A percentile compares a stretch with the other conserved stretches of the same genome.
These are phyloP conservation scores for Cyclocybe aegerita DNA, from an alignment of 768 basidiomycete genomes.

Conservation along the genomic window DNA sequence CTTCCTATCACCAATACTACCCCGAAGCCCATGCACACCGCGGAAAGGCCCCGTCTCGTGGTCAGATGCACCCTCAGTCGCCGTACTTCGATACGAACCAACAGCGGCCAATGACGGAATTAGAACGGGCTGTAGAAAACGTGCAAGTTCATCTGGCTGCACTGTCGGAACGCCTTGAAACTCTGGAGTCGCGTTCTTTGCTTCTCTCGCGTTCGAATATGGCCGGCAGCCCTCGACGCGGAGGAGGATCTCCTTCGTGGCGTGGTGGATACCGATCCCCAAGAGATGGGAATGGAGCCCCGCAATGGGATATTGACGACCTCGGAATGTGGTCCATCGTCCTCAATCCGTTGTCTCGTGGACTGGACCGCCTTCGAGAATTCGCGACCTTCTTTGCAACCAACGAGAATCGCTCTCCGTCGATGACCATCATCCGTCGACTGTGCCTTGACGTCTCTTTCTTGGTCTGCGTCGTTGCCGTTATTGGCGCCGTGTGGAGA, in stretches of 20 bases:
- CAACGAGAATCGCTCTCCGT: constrained; percentile 62
- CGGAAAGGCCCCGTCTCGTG: constrained; percentile 33
- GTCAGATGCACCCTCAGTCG: constrained; percentile 30
- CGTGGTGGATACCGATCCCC: constrained; percentile 40
- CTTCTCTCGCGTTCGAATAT: constrained; percentile 40
- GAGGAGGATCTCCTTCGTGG: constrained; percentile 38
- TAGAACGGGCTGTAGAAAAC: constrained; percentile 79
- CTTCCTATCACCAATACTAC: constrained; percentile 39
- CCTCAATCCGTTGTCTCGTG: constrained; percentile 60
- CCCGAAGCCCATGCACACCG: constrained; percentile 33
- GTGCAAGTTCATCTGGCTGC: constrained; percentile 83
- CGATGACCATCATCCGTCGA: constrained; percentile 66
- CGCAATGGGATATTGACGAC: constrained; percentile 73
- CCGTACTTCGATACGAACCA: constrained; percentile 36
- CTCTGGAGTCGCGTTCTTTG: constrained; percentile 48
- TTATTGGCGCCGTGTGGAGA: constrained; percentile 61
- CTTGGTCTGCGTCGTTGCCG: constrained; percentile 59
- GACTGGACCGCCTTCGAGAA: constrained; percentile 46
- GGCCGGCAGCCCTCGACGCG: constrained; percentile 36
- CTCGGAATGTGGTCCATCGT: constrained; percentile 82
- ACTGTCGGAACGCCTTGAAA: constrained; percentile 79
- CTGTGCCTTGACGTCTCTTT: constrained; percentile 81
- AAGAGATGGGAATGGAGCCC: constrained; percentile 27
- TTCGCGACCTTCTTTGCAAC: constrained; percentile 58
- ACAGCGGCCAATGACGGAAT: constrained; percentile 47